Evolutionary conservation across 768 basidiomycete species (phyloP), one percentile per base, ranked within the genome.

Genomic region (Galerina marginata): DNA sequence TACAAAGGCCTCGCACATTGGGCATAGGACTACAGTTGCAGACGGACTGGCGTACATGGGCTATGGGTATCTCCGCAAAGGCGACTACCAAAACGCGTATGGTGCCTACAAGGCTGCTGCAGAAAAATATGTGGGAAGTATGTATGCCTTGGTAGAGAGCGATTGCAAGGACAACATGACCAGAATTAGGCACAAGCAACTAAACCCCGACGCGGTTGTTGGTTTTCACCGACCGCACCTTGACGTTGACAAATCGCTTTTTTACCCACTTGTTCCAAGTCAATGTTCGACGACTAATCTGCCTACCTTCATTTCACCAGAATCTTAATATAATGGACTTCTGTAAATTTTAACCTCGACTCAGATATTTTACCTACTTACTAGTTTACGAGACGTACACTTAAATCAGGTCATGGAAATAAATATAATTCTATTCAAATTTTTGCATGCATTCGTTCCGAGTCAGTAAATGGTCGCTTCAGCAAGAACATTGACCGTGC

Each of bases 31-130:
- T 23, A 26, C 39, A 6, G 38, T 44, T n/a, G 50, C 16, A 12
- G 38, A 43, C 12, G 58, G 49, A 5, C 52, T 59, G 29, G 58
- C 42, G 15, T 59, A 59, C 37, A 42, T 59, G 49, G 58, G 58
- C 15, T 56, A 60, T 43, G 53, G 44, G 43, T 60, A 60, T 37
- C 59, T 60, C 14, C 37, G 59, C 11, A 33, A 44, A 56, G 54
- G 53, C 37, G 59, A 60, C 48, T 60, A 60, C 23, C 45, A 49
- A 50, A 60, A 60, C 25, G 47, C 59, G 9, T 54, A 48, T 40
- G 16, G 37, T n/a, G 59, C 53, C n/a, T 60, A 48, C 49, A 47
- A 60, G 25, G 59, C 59, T 12, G 59, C 59, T 9, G 46, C 20
- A 1, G 38, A 40, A 43, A 49, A 60, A 51, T 60, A 40, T 14